Percentiles rank a stretch among this genome's conserved stretches.
Conservation (phyloP, 352 stramenopile species). For the Globisporangium nunn region DNA sequence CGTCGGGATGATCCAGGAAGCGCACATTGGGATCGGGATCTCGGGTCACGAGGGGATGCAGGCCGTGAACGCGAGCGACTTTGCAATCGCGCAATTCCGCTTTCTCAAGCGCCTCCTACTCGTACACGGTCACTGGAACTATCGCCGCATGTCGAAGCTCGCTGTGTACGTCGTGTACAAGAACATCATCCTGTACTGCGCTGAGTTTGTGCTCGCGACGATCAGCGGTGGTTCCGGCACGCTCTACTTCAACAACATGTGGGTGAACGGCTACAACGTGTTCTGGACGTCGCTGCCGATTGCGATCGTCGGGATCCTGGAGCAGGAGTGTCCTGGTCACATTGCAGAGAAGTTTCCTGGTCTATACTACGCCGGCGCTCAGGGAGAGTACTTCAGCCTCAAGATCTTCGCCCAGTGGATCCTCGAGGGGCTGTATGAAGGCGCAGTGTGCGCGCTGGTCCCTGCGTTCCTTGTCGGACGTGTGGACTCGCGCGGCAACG, state of each 20-base stretch:
- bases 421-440: slow-evolving; percentile 72
- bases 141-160: slow-evolving; percentile 93
- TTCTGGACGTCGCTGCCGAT: slow-evolving; percentile 94
- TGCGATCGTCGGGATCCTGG: slow-evolving; percentile 60
- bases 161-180: slow-evolving; percentile 99
- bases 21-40: slow-evolving; percentile 98
- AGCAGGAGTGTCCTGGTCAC: slow-evolving; percentile 69
- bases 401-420: slow-evolving; percentile 81
- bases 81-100: slow-evolving; percentile 97
- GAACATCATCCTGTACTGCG: slow-evolving; percentile 90
- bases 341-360: slow-evolving; percentile 75
- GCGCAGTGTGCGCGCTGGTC: slow-evolving; percentile 56
- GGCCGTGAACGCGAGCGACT: slow-evolving; percentile 97
- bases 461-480: slow-evolving; percentile 50
- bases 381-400: slow-evolving; percentile 79
- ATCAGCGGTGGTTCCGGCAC: slow-evolving; percentile 67
- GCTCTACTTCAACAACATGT: slow-evolving; percentile 87
- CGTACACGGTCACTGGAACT: slow-evolving; percentile 98
- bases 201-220: slow-evolving; percentile 86
- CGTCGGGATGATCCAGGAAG: slow-evolving; percentile 99
- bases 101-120: slow-evolving; percentile 95
- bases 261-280: slow-evolving; percentile 95
- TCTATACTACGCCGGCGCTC: slow-evolving; percentile 71
- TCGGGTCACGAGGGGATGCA: slow-evolving; percentile 98
- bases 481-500: slow-evolving; percentile 53